Evolutionary conservation across 192 early-diverging fungal genomes (phyloP).

Genomic region (Linnemannia zychae): DNA sequence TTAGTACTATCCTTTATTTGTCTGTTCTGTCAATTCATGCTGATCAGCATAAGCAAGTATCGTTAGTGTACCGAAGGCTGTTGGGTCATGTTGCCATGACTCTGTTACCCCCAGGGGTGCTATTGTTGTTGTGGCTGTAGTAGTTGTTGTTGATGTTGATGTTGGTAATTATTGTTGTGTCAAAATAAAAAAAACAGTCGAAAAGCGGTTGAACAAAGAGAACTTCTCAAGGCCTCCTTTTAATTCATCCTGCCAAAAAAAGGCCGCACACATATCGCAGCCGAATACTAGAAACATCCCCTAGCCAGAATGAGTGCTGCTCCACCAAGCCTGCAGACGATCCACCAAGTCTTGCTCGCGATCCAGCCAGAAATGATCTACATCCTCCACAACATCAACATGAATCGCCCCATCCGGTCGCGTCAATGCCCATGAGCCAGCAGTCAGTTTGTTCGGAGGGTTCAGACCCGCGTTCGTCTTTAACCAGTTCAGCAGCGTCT

Average conservation of each 20-base stretch:
- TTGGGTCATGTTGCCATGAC: not conserved
- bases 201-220: too few relatives aligned
- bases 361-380: conserved; percentile 53
- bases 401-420: conserved; percentile 42
- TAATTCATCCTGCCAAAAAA: not conserved
- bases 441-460: conserved; percentile 7
- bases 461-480: conserved; percentile 37
- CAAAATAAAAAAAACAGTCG: too few relatives aligned
- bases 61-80: not conserved
- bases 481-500: conserved; percentile 40
- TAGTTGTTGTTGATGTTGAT: too few relatives aligned
- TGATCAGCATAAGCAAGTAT: not conserved
- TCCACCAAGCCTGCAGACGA: conserved; percentile 42
- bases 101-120: not conserved
- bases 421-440: conserved; percentile 26
- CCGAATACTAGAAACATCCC: not conserved
- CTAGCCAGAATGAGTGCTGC: not conserved
- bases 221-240: not conserved
- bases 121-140: too few relatives aligned
- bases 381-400: conserved; percentile 39
- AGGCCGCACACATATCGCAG: not conserved
- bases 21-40: not conserved
- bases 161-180: too few relatives aligned
- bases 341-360: conserved; percentile 38
- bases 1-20: not conserved